These are phyloP conservation scores for Dictyostelium brefeldianum DNA, from an alignment of 78 protist genomes.

Conservation along the genomic window DNA sequence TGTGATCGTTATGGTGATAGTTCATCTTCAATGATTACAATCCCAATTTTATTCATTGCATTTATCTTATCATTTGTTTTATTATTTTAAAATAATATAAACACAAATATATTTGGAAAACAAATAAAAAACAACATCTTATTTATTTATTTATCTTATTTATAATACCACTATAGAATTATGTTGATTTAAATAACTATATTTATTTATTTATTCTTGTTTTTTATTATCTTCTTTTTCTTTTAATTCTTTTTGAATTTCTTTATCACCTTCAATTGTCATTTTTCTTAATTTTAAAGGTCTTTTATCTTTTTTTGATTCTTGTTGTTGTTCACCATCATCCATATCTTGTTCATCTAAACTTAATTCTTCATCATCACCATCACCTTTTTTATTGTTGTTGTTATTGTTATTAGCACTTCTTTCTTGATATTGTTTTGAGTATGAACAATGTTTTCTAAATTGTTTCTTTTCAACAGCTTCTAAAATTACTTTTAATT, in stretches of 20 bases:
- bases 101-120: too few species aligned
- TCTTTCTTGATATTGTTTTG: background rate
- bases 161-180: too few species aligned
- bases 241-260: constrained; percentile 24
- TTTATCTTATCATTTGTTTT: background rate
- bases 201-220: background rate
- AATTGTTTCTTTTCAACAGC: constrained; percentile 26
- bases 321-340: background rate
- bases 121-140: too few species aligned
- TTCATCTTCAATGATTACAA: background rate
- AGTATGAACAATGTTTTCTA: constrained; percentile 20
- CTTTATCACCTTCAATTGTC: constrained; percentile 71
- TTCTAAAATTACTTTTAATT: constrained; percentile 10
- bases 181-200: too few species aligned
- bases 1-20: background rate
- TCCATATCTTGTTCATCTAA: constrained; percentile 29
- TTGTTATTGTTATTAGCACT: background rate
- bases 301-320: background rate
- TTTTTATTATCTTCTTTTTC: constrained; percentile 10
- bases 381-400: constrained; percentile 1
- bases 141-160: too few species aligned
- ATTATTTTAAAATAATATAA: background rate
- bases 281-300: constrained; percentile 70
- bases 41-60: background rate
- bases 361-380: constrained; percentile 8